Evolutionary conservation across 78 protist species (phyloP), one percentile per base, ranked within the genome.

Genomic region (Pelomyxa schiedti): DNA sequence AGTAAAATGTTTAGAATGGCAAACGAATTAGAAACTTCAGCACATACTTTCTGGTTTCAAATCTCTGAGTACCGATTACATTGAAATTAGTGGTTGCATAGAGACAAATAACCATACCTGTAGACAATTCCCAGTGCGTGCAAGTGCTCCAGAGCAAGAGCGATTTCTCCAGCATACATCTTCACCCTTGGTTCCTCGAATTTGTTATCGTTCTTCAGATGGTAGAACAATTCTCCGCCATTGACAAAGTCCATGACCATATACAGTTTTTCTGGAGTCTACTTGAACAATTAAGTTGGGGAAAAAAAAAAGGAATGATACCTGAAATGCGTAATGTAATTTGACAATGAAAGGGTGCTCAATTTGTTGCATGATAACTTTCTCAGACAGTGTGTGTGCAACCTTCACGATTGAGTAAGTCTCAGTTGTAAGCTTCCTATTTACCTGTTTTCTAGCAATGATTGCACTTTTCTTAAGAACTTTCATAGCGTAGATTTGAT

Each of bases 11-110:
- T n/a, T n/a, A n/a, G n/a, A n/a, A n/a, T n/a, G n/a, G n/a, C n/a
- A n/a, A n/a, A n/a, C n/a, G n/a, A n/a, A n/a, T n/a, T n/a, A n/a
- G n/a, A n/a, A n/a, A n/a, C n/a, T n/a, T n/a, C n/a, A n/a, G n/a
- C n/a, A n/a, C n/a, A 97, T 74, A 72, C 95, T 97, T 78, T 97
- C 99, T 32, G 98, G 99, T 74, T 95, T 95, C 72, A 95, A 69
- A 41, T 90, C 94, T 8, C 94, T n/a, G n/a, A n/a, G 24, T 29
- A 8, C 40, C 79, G 36, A 87, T 81, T 6, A 89, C 41, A 1
- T 1, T 41, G 9, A 8, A 77, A 67, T 5, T 72, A 8, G 66
- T 79, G 43, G 36, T 42, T 90, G 82, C 36, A 91, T n/a, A n/a
- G n/a, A n/a, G n/a, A n/a, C n/a, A n/a, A n/a, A n/a, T n/a, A n/a